Base-by-base conservation (phyloP, 352 stramenopile genomes). In the Pythium guiyangense region DNA sequence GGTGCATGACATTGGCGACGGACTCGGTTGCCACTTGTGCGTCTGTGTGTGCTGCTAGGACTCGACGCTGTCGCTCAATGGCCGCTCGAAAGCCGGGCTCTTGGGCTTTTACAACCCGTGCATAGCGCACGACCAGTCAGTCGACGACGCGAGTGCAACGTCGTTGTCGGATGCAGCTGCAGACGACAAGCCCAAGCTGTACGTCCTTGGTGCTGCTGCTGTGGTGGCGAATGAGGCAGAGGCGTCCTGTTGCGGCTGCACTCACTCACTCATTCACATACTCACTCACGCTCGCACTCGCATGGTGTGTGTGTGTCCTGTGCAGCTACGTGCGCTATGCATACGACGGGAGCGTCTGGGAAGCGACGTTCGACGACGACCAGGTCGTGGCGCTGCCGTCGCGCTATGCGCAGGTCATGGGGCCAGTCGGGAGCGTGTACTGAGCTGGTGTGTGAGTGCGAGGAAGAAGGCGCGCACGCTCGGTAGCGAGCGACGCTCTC, bases 91-190 rank as follows among this genome's bases (percentile, higher is more conserved):
- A 60, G 71, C 79, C 27, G 73, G 73, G 20, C 59, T 94, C 6
- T 54, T 94, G 25, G 81, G 84, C 31, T 94, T 94, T 50, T 94
- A 94, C 68, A 90, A 92, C 54, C 84, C 84, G 15, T 92, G 77
- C 51, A 64, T 83, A n/a, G 64, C 68, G 12, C 59, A 72, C 40
- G 67, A 83, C 39, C 69, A 80, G 42, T 66, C 62, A 15, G 70
- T 79, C 44, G 64, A 74, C 5, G 70, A 79, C 43, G 62, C 71
- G 25, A 61, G 42, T n/a, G 15, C 35, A 22, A 22, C 22, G 6
- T 25, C 37, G 20, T 25, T 31, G 18, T 31, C 18, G 11, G n/a
- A n/a, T 20, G 6, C 25, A 10, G 44, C 37, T 20, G 58, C 58
- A 14, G 57, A 43, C 34, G 49, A 58, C 37, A 75, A 74, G 29